Evolutionary conservation across 2,329 filamentous ascomycete species (phyloP).

Genomic region (Magnaporthiopsis incrustans): DNA sequence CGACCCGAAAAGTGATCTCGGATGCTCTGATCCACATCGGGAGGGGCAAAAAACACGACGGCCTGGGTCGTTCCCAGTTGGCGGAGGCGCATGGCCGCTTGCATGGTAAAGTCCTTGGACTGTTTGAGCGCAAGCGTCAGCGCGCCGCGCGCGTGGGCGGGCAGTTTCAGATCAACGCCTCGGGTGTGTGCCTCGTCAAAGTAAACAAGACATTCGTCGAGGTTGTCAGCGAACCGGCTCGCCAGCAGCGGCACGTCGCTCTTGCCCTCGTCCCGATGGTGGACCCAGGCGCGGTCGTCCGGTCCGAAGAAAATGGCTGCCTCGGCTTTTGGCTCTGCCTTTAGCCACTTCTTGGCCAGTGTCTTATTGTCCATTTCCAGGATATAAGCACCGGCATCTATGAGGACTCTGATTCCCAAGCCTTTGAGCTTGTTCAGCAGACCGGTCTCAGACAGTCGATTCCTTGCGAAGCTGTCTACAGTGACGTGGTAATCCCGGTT

Average conservation of each 20-base stretch:
- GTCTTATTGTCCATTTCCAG: constrained; percentile 53
- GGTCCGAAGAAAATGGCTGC: not conserved
- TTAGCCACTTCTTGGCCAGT: constrained; percentile 47
- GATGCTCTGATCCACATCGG: constrained; percentile 57
- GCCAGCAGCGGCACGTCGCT: constrained; percentile 40
- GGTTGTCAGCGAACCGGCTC: constrained; percentile 49
- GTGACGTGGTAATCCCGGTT: not conserved
- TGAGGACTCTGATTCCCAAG: constrained; percentile 44
- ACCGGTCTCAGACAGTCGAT: constrained; percentile 14
- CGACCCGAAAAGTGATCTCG: constrained; percentile 32
- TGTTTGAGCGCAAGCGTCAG: constrained; percentile 58
- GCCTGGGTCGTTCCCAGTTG: constrained; percentile 60
- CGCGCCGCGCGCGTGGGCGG: constrained; percentile 48
- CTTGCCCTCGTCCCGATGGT: constrained; percentile 42
- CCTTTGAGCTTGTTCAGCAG: constrained; percentile 36
- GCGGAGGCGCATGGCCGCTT: constrained; percentile 68
- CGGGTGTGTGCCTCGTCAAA: constrained; percentile 64
- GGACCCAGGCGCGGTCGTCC: not conserved
- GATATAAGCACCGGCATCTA: constrained; percentile 66
- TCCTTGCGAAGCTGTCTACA: constrained; percentile 18
- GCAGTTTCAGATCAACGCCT: constrained; percentile 60
- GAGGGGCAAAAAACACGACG: constrained; percentile 50
- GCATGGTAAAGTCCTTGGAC: constrained; percentile 61
- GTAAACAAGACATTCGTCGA: constrained; percentile 56
- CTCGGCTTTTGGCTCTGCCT: too few species aligned